Base-by-base conservation (phyloP, 106 monocot genomes). In the Allium sativum region DNA sequence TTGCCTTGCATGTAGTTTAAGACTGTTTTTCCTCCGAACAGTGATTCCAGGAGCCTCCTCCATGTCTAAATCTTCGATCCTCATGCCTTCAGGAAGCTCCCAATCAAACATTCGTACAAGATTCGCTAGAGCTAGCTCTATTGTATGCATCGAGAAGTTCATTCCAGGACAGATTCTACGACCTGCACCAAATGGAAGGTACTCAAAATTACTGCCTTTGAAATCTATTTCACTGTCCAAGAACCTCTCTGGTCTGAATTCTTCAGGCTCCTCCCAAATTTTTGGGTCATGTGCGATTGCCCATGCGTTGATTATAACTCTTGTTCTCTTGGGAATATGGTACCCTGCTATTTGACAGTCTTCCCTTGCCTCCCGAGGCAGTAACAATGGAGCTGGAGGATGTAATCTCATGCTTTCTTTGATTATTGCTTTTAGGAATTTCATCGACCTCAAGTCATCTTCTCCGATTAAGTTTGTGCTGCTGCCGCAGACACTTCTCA, bases 81-180 rank as follows among this genome's bases (percentile, higher is more conserved):
- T 40, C 68, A 59, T 54, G 4, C 52, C 52, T n/a, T 18, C 52
- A 12, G 71, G 71, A 40, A 72, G 17, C 52, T 64, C 42, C 71
- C 62, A 72, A 16, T 72, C 53, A 21, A 72, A 72, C 17, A 20
- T 13, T 14, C 55, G 46, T 14, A 72, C 14, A 44, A 72, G 71
- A 19, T 53, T 72, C 10, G 62, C 62, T 1, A 72, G 50, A 0
- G 52, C 53, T 9, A 72, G 51, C 14, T 72, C 71, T 14, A 72
- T 12, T 11, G 12, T 64, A 8, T 48, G 40, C 3, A 72, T 8
- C 7, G 52, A 64, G 40, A 73, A 56, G 15, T 21, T 40, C 42
- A 65, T 56, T 7, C 46, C 72, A 0, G 72, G 56, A 42, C 72
- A 73, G 5, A 65, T 73, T 17, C 72, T 65, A 3, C 72, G 21